Evolutionary conservation across 2,329 filamentous ascomycete genomes (phyloP), one percentile per base, ranked within the genome.

Genomic region (Ophiostoma himal-ulmi): DNA sequence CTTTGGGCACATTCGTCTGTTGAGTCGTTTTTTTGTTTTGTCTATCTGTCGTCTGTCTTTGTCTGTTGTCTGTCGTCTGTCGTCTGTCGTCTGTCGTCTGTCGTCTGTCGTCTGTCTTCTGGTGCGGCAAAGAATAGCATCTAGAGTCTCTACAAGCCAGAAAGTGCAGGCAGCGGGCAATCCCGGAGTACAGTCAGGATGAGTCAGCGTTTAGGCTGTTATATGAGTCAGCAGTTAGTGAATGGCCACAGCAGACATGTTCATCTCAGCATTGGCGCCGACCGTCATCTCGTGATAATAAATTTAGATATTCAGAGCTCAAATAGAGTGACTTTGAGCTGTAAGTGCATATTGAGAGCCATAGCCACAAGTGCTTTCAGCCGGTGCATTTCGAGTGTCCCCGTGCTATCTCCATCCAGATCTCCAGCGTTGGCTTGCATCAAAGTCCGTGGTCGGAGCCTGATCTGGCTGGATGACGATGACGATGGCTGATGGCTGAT

Each of bases 61-160:
- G n/a, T 57, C 57, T 34, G 60, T 64, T 30, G 54, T 60, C 54
- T n/a, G n/a, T n/a, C n/a, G n/a, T 52, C 44, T 17, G 44, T n/a
- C 13, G 44, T 52, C 39, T 41, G 5, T 14, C 39, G 39, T 41
- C 26, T 30, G 1, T 30, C 26, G 44, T 52, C 39, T 41, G 5
- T 14, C 39, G 39, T 41, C 26, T 30, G 1, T 30, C 26, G n/a
- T 30, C 26, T 30, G 26, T 30, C 26, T 30, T 30, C 26, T 30
- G 26, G 26, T 30, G 26, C 26, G 26, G 26, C 26, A 30, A 30
- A 30, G 26, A 30, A 30, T 3, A 30, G 30, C 30, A 30, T 30
- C 30, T 30, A 30, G 30, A 30, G 4, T 30, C 3, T 30, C n/a
- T n/a, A n/a, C 30, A 30, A 30, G 30, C 3, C 30, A 30, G 30